A percentile compares a stretch with the other conserved stretches of the same genome.
These are phyloP conservation scores for Paraphoma chrysanthemicola DNA, from an alignment of 2,329 filamentous ascomycete genomes.

Conservation along the genomic window DNA sequence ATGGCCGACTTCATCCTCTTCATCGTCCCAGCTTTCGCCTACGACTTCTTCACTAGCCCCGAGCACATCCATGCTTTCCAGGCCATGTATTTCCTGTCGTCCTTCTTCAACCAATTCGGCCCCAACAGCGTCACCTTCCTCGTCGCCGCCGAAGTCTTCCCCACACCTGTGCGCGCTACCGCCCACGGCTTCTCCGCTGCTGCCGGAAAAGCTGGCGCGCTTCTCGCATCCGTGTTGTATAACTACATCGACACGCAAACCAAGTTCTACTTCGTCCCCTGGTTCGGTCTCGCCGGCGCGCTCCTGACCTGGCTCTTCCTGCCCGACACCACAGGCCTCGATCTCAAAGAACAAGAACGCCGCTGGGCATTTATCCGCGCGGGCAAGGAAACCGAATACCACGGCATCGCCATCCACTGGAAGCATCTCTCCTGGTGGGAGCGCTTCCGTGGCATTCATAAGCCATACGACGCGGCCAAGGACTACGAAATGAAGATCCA, in stretches of 20 bases:
- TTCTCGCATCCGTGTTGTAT: constrained; percentile 87
- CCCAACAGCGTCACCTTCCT: constrained; percentile 97
- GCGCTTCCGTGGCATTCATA: constrained; percentile 76
- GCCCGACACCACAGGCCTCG: constrained; percentile 95
- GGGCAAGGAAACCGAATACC: constrained; percentile 81
- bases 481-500: constrained; percentile 86
- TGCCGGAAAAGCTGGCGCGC: constrained; percentile 84
- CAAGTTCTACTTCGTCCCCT: constrained; percentile 92
- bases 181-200: constrained; percentile 96
- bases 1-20: constrained; percentile 93
- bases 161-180: constrained; percentile 88
- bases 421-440: constrained; percentile 90
- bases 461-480: constrained; percentile 78
- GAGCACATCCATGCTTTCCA: constrained; percentile 87
- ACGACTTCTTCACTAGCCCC: constrained; percentile 77
- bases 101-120: constrained; percentile 99
- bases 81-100: constrained; percentile 97
- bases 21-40: constrained; percentile 87
- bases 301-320: constrained; percentile 84
- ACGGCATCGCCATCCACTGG: constrained; percentile 90
- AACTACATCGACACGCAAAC: constrained; percentile 88
- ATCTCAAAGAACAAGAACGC: constrained; percentile 96
- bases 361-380: constrained; percentile 87
- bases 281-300: constrained; percentile 91
- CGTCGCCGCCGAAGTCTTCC: constrained; percentile 94